Evolutionary conservation across 1,284 basidiomycete genomes (phyloP), one percentile per base, ranked within the genome.

Genomic region (Polyporus tsugae): DNA sequence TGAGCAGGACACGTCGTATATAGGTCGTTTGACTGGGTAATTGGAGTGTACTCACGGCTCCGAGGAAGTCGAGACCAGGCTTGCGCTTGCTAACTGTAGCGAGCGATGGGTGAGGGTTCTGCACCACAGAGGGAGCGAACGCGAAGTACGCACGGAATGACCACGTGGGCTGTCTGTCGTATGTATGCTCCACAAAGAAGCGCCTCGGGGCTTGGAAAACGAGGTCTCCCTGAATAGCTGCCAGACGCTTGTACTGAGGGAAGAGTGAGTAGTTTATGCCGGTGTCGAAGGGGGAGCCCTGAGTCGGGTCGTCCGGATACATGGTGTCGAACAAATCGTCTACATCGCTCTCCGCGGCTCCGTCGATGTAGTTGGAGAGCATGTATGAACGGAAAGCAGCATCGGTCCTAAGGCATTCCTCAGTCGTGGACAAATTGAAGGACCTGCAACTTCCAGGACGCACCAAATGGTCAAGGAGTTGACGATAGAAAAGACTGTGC

Each of bases 251-350:
- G 78, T 79, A 89, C 68, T 89, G 81, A 0, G 85, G 84, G 0
- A 83, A 80, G 19, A 88, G 65, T 0, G 78, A 78, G 65, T 86
- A 84, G 1, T 80, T 61, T 29, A 76, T 67, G 0, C 85, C 83
- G 0, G 87, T 89, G 61, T 80, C 79, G 71, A 82, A 90, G 0
- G 88, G 88, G 0, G 87, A 88, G 2, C 88, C 87, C 68, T 83
- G 73, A 0, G 77, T 76, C 36, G 66, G 64, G 57, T 76, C 76
- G 17, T 65, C 61, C 5, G 78, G 77, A 63, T 80, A 80, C 7
- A 78, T 46, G 3, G 17, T 29, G 4, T 38, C 61, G 62, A 79
- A 58, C 11, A 81, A 58, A 25, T 62, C 52, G 13, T 52, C 64
- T 11, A 62, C 41, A 25, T 62, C 49, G 33, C 13, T 44, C 4